Percentiles rank a stretch among this genome's conserved stretches.
Conservation (phyloP, 805 yeast species). For the Pichia paraexigua region DNA sequence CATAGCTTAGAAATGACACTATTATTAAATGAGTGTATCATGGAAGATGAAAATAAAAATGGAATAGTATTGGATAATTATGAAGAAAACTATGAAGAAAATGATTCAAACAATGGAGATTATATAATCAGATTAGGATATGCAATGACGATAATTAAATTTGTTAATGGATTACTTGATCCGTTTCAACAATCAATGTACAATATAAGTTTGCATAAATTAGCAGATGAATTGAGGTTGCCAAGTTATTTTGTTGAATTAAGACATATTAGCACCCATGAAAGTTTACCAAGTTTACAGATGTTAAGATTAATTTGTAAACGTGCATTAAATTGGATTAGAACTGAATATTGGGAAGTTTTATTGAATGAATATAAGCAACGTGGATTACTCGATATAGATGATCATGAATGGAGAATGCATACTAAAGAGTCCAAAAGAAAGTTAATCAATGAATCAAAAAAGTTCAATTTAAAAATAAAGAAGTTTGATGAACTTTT, state of each 20-base stretch:
- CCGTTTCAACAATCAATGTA: slow-evolving; percentile 71
- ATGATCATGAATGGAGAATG: not conserved
- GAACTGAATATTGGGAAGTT: slow-evolving; percentile 61
- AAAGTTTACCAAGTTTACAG: slow-evolving; percentile 61
- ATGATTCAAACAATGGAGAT: slow-evolving; percentile 8
- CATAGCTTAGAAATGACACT: slow-evolving; percentile 67
- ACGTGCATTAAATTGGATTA: slow-evolving; percentile 70
- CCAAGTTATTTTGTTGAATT: slow-evolving; percentile 84
- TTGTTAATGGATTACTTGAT: slow-evolving; percentile 88
- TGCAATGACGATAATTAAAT: slow-evolving; percentile 68
- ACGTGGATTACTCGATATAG: not conserved
- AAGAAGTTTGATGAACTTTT: slow-evolving; percentile 29
- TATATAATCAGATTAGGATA: slow-evolving; percentile 44
- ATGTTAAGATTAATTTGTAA: slow-evolving; percentile 53
- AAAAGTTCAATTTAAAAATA: not conserved
- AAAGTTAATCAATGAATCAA: not conserved
- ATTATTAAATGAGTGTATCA: slow-evolving; percentile 41
- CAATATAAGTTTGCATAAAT: slow-evolving; percentile 69
- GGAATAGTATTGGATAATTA: slow-evolving; percentile 1
- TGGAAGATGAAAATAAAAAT: slow-evolving; percentile 31
- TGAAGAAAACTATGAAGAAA: not conserved
- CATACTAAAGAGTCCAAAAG: not conserved
- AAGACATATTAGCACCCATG: slow-evolving; percentile 90
- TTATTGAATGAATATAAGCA: slow-evolving; percentile 16
- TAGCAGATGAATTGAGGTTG: slow-evolving; percentile 61